Percentiles rank a stretch among this genome's conserved stretches.
phyloP scores from a whole-genome alignment of 176 grass and related monocot genomes.

The Juncus inflexus region DNA sequence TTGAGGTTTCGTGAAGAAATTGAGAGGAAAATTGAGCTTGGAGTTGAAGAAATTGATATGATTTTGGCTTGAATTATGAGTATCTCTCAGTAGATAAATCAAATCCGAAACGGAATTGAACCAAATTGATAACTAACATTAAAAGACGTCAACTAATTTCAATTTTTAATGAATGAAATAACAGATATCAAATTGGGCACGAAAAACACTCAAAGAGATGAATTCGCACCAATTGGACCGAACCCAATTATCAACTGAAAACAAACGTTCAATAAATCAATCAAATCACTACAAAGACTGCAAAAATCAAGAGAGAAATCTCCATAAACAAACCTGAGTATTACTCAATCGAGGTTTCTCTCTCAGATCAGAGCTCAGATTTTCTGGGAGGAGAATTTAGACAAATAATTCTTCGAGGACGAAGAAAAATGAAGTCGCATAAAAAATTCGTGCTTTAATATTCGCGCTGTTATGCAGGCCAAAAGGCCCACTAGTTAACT shows the following conservation, averaged over 20 bases:
- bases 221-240: not conserved
- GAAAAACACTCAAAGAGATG: not conserved
- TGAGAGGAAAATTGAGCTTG: not conserved
- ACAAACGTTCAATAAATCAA: not conserved
- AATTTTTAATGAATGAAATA: too few relatives aligned
- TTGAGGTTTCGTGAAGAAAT: not conserved
- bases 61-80: not conserved
- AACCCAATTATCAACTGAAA: not conserved
- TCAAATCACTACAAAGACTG: not conserved
- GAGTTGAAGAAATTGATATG: slow-evolving; percentile 5
- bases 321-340: not conserved
- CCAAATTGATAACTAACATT: not conserved
- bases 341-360: not conserved
- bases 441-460: not conserved
- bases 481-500: not conserved
- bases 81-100: not conserved
- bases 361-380: not conserved
- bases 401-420: not conserved
- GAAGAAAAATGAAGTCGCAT: not conserved
- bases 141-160: too few relatives aligned
- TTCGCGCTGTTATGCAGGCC: not conserved
- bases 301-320: not conserved
- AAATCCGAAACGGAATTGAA: slow-evolving; percentile 10
- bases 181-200: too few relatives aligned
- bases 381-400: not conserved